Evolutionary conservation across 2,329 filamentous ascomycete genomes (phyloP).

Genomic region (Trichophyton simii): DNA sequence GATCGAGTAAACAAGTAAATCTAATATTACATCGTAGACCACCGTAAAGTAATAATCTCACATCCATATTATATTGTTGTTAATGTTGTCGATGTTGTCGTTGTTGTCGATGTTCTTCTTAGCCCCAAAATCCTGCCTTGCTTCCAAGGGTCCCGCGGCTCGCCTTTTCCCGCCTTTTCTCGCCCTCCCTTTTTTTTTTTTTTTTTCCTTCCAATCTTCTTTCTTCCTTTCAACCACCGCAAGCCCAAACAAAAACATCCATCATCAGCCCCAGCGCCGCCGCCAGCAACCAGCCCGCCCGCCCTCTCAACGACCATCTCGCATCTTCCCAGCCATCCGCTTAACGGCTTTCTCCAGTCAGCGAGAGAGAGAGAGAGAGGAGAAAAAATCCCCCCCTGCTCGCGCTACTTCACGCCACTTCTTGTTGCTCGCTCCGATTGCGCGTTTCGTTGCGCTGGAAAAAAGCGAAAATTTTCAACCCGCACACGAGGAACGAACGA

Average conservation of each 20-base stretch:
- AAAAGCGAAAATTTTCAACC: background rate
- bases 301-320: no score
- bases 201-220: background rate
- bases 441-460: background rate
- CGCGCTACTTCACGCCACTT: background rate
- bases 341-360: background rate
- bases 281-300: background rate
- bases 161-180: no score
- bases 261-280: background rate
- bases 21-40: background rate
- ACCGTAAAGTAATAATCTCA: background rate
- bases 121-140: no score
- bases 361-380: no score
- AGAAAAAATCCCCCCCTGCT: background rate
- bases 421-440: background rate
- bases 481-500: background rate
- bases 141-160: no score
- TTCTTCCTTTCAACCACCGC: background rate
- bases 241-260: background rate
- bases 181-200: no score
- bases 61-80: background rate
- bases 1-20: background rate
- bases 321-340: background rate
- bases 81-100: background rate
- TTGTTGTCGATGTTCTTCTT: no score